Evolutionary conservation across 2,329 filamentous ascomycete genomes (phyloP).

Genomic region (Colletotrichum sp.): DNA sequence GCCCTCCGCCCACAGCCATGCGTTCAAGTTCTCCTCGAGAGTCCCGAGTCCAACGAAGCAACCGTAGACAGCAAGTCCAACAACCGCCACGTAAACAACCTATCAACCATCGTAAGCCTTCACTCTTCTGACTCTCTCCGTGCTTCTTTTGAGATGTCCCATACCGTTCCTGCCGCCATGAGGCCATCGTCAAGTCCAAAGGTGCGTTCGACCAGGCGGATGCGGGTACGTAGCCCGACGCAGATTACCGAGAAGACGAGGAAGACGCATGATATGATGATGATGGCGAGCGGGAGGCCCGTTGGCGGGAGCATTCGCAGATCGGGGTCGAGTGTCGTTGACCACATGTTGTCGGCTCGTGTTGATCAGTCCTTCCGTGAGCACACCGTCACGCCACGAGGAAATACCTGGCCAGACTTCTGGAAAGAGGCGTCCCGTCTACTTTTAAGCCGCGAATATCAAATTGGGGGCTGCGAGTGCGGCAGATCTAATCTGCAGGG

Average conservation of each 20-base stretch:
- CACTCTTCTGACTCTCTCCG: not conserved
- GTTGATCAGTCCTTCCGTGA: not conserved
- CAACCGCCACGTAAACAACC: constrained; percentile 21
- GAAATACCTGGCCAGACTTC: not conserved
- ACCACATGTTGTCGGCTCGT: constrained; percentile 10
- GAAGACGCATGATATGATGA: constrained; percentile 13
- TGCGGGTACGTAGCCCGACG: constrained; percentile 5
- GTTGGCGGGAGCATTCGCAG: constrained; percentile 8
- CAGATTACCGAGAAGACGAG: constrained; percentile 13
- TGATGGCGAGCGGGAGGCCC: constrained; percentile 13
- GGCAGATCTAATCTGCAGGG: constrained; percentile 6
- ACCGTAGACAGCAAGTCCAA: constrained; percentile 21
- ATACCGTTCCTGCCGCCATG: constrained; percentile 21
- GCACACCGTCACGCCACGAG: not conserved
- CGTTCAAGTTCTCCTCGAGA: constrained; percentile 26
- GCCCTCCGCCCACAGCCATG: constrained; percentile 27
- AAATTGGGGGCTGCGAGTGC: not conserved
- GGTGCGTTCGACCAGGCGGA: constrained; percentile 6
- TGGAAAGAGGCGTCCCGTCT: not conserved
- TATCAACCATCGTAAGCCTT: not conserved
- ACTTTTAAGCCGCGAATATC: not conserved
- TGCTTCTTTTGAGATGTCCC: not conserved
- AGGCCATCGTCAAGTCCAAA: constrained; percentile 23
- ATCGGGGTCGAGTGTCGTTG: constrained; percentile 11
- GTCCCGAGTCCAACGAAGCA: constrained; percentile 27